Base-by-base conservation (phyloP, 768 basidiomycete species). In the Strobilomyces confusus region DNA sequence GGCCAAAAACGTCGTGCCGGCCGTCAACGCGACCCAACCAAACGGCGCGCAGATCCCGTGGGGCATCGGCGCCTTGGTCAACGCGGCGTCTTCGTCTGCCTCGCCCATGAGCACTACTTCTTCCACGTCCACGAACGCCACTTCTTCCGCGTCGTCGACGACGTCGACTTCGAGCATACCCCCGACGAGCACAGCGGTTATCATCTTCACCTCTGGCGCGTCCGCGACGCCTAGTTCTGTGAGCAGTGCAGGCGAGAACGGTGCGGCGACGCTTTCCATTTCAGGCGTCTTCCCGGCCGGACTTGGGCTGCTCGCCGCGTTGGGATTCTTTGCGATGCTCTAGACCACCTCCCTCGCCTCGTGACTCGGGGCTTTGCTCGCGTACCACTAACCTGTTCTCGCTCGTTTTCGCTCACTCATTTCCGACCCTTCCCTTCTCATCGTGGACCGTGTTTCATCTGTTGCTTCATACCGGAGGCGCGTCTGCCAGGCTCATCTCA, bases 1-100 rank as follows among this genome's bases (percentile, higher is more conserved):
- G 4, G 59, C 66, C 23, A 82, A 80, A 13, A 57, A 69, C 9
- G 72, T 76, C 48, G 75, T 75, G 3, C 61, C 81, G 5, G 76
- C 89, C 0, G 51, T 78, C 17, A 75, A 87, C 51, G 33, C 72
- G 12, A 79, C 68, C 1, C 84, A 90, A 59, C 80, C 83, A 7
- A 65, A 71, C 37, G 80, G 74, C 11, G 56, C 65, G 23, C 32
- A 57, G 1, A 83, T 90, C 41, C 75, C 82, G 1, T 92, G 84
- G 84, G 90, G 90, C 36, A 72, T 56, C 9, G 90, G 89, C 38
- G 61, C 70, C 8, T 79, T 92, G 49, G 58, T 62, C 42, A 71
- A 69, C 37, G 73, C 82, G 44, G 66, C 79, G 14, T 65, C 80
- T 12, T 67, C 71, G 12, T 69, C 67, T 9, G 51, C 56, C 33